A percentile compares a stretch with the other conserved stretches of the same genome.
These are phyloP conservation scores for Aurinia saxatilis DNA, from an alignment of 345 rosid genomes.

Conservation along the genomic window DNA sequence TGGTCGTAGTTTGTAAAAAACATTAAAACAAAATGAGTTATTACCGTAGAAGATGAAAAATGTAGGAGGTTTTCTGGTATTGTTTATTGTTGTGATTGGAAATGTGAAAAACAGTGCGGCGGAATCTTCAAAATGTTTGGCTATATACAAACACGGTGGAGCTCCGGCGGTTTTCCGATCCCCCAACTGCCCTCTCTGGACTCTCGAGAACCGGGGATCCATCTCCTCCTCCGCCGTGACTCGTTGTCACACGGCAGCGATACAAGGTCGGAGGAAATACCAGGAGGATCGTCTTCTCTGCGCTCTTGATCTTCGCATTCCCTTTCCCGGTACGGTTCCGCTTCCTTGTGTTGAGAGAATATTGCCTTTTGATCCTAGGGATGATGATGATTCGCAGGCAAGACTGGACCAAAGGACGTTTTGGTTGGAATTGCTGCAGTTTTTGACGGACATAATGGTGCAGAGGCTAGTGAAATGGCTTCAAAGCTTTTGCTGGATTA, in stretches of 20 bases:
- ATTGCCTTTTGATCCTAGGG: too few species aligned
- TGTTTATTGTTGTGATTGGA: too few species aligned
- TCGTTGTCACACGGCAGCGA: conserved; percentile 61
- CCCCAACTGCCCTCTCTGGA: conserved; percentile 88
- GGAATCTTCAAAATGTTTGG: conserved; percentile 78
- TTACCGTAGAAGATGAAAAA: too few species aligned
- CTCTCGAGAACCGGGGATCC: conserved; percentile 32
- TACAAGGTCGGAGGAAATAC: conserved; percentile 62
- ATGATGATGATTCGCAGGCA: conserved; percentile 34
- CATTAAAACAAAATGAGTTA: too few species aligned
- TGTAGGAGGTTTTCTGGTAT: too few species aligned
- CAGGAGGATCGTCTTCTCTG: conserved; percentile 84
- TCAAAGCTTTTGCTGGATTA: conserved; percentile 76
- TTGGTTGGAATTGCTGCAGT: conserved; percentile 70
- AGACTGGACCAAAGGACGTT: too few species aligned
- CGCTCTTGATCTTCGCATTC: conserved; percentile 67
- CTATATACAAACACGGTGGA: conserved; percentile 77
- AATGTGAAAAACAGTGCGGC: conserved; percentile 14
- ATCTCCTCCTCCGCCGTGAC: conserved; percentile 22
- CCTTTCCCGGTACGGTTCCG: conserved; percentile 53
- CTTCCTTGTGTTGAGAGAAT: too few species aligned
- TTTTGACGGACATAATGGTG: conserved; percentile 96
- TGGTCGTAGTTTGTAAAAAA: too few species aligned
- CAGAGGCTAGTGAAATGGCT: conserved; percentile 98
- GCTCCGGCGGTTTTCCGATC: conserved; percentile 87